A percentile compares a stretch with the other conserved stretches of the same genome.
Evolutionary conservation across 768 basidiomycete species (phyloP).

Genomic region (Botryobasidium botryosum): DNA sequence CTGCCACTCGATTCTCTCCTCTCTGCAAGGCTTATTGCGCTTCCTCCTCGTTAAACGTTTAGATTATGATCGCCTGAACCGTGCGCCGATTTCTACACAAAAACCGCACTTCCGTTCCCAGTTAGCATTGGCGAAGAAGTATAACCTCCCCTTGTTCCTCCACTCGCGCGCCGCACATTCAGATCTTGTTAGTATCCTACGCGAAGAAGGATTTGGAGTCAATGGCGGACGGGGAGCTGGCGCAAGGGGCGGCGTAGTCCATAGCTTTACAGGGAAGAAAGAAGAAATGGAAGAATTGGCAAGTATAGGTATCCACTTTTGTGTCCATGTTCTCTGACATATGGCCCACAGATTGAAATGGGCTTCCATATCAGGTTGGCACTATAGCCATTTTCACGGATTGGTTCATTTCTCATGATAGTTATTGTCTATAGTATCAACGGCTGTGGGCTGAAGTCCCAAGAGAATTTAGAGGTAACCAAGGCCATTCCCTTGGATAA

Average conservation of each 20-base stretch:
- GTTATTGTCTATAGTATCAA: slow-evolving; percentile 32
- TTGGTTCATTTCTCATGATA: not conserved
- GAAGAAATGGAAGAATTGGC: slow-evolving; percentile 52
- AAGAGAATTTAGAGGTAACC: slow-evolving; percentile 39
- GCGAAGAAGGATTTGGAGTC: slow-evolving; percentile 44
- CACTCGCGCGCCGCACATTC: slow-evolving; percentile 63
- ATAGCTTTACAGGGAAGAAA: slow-evolving; percentile 57
- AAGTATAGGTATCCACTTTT: no score
- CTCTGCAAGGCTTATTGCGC: not conserved
- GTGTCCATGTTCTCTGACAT: no score
- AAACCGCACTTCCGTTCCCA: slow-evolving; percentile 48
- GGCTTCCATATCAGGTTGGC: slow-evolving; percentile 49
- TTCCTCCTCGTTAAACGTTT: not conserved
- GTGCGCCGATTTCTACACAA: slow-evolving; percentile 43
- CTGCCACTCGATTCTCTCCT: no score
- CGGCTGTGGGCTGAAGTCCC: slow-evolving; percentile 62
- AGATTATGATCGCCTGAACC: slow-evolving; percentile 68
- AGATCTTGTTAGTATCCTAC: slow-evolving; percentile 49
- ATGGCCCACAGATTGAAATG: slow-evolving; percentile 37
- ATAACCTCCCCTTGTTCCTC: slow-evolving; percentile 60
- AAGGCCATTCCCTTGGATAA: slow-evolving; percentile 39
- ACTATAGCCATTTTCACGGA: not conserved
- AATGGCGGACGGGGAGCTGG: slow-evolving; percentile 39
- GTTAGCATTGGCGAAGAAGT: slow-evolving; percentile 47
- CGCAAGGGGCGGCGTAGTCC: slow-evolving; percentile 58